Conservation (phyloP, 2,329 filamentous ascomycete species). For the Aspergillus quadrilineatus region DNA sequence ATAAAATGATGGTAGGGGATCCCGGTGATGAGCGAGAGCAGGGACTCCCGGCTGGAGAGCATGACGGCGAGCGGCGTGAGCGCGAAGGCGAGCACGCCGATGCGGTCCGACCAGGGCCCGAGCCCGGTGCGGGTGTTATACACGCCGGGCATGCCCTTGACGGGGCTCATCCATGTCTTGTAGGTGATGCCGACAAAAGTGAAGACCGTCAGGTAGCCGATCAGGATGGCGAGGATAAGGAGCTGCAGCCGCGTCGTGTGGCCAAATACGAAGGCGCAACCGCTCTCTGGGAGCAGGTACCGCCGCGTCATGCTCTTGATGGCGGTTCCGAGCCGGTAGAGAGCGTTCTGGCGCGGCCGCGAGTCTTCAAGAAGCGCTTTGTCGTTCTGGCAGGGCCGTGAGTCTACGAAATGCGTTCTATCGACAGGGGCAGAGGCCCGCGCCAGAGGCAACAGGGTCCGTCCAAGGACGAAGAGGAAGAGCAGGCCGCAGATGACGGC, state of each 20-base stretch:
- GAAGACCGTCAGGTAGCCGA: slow-evolving; percentile 65
- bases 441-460: slow-evolving; percentile 15
- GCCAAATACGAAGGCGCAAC: slow-evolving; percentile 59
- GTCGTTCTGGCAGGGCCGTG: too few relatives aligned
- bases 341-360: slow-evolving; percentile 15
- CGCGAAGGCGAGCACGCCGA: slow-evolving; percentile 71
- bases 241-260: slow-evolving; percentile 68
- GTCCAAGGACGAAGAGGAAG: slow-evolving; percentile 42
- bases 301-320: slow-evolving; percentile 46
- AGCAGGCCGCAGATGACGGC: slow-evolving; percentile 52
- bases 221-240: slow-evolving; percentile 57
- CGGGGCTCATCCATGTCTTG: slow-evolving; percentile 67
- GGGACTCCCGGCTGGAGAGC: slow-evolving; percentile 66
- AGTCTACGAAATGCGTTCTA: neutral
- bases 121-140: slow-evolving; percentile 66
- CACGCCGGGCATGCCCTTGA: slow-evolving; percentile 54
- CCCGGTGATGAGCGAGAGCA: slow-evolving; percentile 68
- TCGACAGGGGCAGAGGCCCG: neutral
- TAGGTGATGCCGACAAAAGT: slow-evolving; percentile 69
- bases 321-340: slow-evolving; percentile 38
- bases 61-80: slow-evolving; percentile 69
- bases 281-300: slow-evolving; percentile 61
- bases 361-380: too few relatives aligned
- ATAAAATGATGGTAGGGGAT: slow-evolving; percentile 75
- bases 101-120: slow-evolving; percentile 66